Conservation (phyloP, 495 filamentous ascomycete genomes). For the Parathielavia hyrcaniae region DNA sequence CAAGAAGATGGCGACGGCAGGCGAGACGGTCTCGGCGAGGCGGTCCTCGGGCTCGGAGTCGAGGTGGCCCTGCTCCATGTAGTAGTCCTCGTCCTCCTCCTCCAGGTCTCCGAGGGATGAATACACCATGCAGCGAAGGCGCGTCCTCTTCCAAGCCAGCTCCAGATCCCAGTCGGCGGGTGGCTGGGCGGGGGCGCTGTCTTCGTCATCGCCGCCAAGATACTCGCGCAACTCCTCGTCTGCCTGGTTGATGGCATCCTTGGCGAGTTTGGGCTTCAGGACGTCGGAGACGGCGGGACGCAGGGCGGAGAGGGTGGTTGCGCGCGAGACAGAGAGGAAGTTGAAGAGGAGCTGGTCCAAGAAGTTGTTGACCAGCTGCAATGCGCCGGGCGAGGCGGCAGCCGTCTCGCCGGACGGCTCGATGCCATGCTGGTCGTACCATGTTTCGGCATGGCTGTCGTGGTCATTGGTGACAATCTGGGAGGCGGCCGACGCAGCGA, state of each 20-base stretch:
- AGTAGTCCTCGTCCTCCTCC: slow-evolving; percentile 90
- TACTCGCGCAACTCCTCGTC: slow-evolving; percentile 90
- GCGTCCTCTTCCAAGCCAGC: slow-evolving; percentile 81
- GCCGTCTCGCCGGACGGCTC: slow-evolving; percentile 60
- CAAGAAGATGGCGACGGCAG: slow-evolving; percentile 89
- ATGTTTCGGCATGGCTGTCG: slow-evolving; percentile 60
- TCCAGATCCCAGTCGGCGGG: slow-evolving; percentile 73
- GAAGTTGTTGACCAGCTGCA: slow-evolving; percentile 83
- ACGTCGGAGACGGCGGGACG: slow-evolving; percentile 82
- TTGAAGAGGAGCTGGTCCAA: slow-evolving; percentile 90
- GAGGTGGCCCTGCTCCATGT: slow-evolving; percentile 65
- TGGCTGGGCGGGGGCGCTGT: slow-evolving; percentile 51
- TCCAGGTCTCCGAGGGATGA: slow-evolving; percentile 95
- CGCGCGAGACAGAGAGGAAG: slow-evolving; percentile 71
- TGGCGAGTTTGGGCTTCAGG: slow-evolving; percentile 79
- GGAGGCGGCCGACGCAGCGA: slow-evolving; percentile 80
- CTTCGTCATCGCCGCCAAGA: slow-evolving; percentile 70
- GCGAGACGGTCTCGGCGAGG: slow-evolving; percentile 65
- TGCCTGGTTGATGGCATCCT: slow-evolving; percentile 77
- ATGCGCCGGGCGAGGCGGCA: slow-evolving; percentile 66
- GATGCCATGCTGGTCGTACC: slow-evolving; percentile 58
- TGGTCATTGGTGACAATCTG: slow-evolving; percentile 88
- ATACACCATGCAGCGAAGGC: slow-evolving; percentile 95
- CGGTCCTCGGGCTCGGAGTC: slow-evolving; percentile 51
- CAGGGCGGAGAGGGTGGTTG: slow-evolving; percentile 70